Conservation (phyloP, 352 stramenopile species). For the Pythium brachiatum region DNA sequence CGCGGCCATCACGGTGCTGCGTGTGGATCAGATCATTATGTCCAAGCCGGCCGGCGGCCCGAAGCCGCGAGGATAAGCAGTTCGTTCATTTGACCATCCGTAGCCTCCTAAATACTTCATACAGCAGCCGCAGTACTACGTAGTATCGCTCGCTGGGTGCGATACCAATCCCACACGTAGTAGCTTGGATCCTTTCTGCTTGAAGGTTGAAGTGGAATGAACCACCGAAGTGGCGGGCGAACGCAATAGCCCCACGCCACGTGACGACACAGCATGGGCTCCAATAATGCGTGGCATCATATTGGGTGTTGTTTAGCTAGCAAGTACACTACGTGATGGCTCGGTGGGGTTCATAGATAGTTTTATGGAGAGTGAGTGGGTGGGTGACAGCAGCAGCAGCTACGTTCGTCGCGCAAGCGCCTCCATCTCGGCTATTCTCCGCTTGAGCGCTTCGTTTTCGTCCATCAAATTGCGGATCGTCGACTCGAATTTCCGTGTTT, state of each 20-base stretch:
- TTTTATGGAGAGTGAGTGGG: neutral
- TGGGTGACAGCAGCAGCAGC: neutral
- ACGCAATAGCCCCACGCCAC: neutral
- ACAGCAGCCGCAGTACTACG: conserved; percentile 15
- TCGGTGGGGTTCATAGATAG: conserved; percentile 18
- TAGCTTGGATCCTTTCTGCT: conserved; percentile 1
- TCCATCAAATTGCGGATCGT: conserved; percentile 79
- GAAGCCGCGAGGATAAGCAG: conserved; percentile 87
- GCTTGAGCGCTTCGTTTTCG: conserved; percentile 70
- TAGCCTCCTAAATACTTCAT: conserved; percentile 10
- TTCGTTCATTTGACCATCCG: neutral
- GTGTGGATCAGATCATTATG: conserved; percentile 99
- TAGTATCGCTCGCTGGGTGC: conserved; percentile 12
- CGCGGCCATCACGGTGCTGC: conserved; percentile 97
- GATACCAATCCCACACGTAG: conserved; percentile 8
- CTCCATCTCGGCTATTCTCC: conserved; percentile 63
- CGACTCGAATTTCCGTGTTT: conserved; percentile 75
- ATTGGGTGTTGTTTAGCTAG: neutral
- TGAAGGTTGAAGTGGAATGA: neutral
- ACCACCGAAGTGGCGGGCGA: too few relatives aligned
- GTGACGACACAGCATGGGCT: neutral
- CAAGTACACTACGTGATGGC: neutral
- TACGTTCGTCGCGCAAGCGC: conserved; percentile 19
- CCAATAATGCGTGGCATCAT: neutral
- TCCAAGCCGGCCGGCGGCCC: conserved; percentile 93